Evolutionary conservation across 192 early-diverging fungal species (phyloP), one percentile per base, ranked within the genome.

Genomic region (Coemansia aciculifera): DNA sequence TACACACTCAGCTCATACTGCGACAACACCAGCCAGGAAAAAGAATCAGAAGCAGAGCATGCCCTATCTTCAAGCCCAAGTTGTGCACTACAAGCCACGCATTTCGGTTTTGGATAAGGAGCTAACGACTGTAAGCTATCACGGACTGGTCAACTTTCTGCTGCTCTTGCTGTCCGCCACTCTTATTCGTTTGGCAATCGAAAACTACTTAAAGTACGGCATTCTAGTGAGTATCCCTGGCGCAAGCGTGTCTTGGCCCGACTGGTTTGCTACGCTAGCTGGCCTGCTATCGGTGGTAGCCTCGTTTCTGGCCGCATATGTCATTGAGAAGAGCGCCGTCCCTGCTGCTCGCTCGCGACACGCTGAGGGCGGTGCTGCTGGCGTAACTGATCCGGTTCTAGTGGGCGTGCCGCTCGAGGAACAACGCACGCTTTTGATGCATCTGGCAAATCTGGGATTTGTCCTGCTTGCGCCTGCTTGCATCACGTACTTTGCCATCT

Each of bases 121-220:
- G 79, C 90, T 90, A 9, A 91, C 90, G 8, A 90, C 90, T 27
- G 91, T 91, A 62, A 92, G 91, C 78, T 95, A 93, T 75, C 89
- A 92, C 56, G 93, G 93, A 19, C 89, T 95, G 72, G 79, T 91
- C 39, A 93, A 92, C 75, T 85, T 95, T 52, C 57, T 74, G 62
- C 72, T 94, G 86, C 85, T 95, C 43, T 72, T 93, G 12, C 88
- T 95, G 24, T 89, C 86, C 52, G 94, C 91, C 27, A 90, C 89
- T 73, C 92, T 92, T 62, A 76, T 95, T 44, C 90, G 94, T 5
- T 84, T 95, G 54, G 89, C 93, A 43, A 89, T 94, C 46, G 94
- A 96, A 70, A 96, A 96, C 74, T 92, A 90, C 69, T 73, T 90
- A 70, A 94, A 96, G 71, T 95, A 96, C 63, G 94, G 94, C 38